phyloP scores from a whole-genome alignment of 768 basidiomycete species.

The Boletus coccyginus region DNA sequence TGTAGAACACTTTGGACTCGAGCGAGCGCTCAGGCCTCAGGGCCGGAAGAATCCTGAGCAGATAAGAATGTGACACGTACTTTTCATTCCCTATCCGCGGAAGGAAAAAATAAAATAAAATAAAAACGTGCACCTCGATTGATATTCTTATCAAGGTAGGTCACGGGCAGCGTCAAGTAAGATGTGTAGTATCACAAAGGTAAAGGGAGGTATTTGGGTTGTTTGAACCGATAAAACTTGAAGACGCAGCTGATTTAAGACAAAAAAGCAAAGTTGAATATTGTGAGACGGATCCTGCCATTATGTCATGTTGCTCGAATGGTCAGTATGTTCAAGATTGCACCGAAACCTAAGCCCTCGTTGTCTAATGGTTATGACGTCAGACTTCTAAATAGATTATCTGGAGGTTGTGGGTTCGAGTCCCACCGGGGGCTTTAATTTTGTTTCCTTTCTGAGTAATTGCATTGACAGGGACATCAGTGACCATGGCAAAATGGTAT shows the following conservation, averaged over 20 bases:
- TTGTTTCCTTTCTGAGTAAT: slow-evolving; percentile 10
- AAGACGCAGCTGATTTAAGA: not conserved
- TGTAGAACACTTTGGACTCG: not conserved
- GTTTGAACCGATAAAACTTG: not conserved
- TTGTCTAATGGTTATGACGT: slow-evolving; percentile 92
- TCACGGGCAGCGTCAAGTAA: not conserved
- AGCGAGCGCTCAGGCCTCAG: not conserved
- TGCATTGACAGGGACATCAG: not conserved
- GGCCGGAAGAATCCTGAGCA: not conserved
- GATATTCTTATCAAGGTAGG: not conserved
- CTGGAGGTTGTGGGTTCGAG: slow-evolving; percentile 88
- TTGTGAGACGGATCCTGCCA: too few relatives aligned
- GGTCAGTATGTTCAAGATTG: not conserved
- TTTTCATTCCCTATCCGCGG: not conserved
- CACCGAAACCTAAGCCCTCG: slow-evolving; percentile 47
- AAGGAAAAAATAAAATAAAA: not conserved
- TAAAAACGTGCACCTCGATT: not conserved
- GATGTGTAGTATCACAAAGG: not conserved
- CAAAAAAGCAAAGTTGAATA: too few relatives aligned
- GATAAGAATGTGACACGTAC: not conserved
- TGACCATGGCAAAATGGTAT: not conserved
- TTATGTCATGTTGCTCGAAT: too few relatives aligned
- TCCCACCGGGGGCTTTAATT: slow-evolving; percentile 69
- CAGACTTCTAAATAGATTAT: slow-evolving; percentile 83
- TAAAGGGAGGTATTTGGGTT: not conserved